A percentile compares a stretch with the other conserved stretches of the same genome.
Evolutionary conservation across 108 stramenopile species (phyloP).

Genomic region (Nannochloropsis salina): DNA sequence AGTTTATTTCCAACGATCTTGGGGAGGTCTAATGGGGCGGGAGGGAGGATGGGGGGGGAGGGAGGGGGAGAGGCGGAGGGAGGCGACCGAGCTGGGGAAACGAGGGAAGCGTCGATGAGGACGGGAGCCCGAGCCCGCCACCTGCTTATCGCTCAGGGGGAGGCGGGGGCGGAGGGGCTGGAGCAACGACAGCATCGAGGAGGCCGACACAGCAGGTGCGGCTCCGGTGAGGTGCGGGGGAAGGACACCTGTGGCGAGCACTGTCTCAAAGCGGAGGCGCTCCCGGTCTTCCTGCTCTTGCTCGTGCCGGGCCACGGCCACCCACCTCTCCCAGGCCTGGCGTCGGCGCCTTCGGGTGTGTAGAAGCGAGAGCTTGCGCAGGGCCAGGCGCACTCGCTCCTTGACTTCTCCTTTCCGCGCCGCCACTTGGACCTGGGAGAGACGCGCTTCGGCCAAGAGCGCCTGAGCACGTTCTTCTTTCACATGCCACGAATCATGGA

Average conservation of each 20-base stretch:
- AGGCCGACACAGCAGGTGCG: background rate
- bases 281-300: background rate
- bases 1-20: background rate
- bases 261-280: background rate
- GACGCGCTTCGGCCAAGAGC: no score
- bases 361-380: no score
- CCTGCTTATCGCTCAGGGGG: background rate
- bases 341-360: background rate
- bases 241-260: background rate
- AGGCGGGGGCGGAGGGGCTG: background rate
- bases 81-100: background rate
- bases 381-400: no score
- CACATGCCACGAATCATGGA: no score
- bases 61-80: background rate
- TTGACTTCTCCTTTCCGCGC: no score
- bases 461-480: no score
- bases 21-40: background rate
- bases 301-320: background rate
- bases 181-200: background rate
- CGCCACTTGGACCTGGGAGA: no score
- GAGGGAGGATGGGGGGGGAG: background rate
- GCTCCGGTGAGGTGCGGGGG: background rate
- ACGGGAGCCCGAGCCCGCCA: background rate
- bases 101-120: background rate
- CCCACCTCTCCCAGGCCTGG: background rate